phyloP scores from a whole-genome alignment of 768 basidiomycete genomes.

The Tricholoma bakamatsutake region DNA sequence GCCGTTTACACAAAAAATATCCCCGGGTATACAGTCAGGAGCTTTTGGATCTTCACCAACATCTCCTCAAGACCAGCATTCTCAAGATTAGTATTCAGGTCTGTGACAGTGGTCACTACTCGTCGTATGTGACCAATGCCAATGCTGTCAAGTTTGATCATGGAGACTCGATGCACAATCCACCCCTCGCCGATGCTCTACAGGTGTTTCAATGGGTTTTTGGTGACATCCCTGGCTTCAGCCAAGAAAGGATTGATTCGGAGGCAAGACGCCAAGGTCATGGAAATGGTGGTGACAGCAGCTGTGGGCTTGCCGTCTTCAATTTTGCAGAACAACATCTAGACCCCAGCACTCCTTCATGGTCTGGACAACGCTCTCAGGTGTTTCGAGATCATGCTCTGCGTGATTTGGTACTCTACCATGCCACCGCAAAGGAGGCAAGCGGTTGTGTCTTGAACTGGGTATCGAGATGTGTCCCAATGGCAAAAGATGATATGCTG shows the following conservation, averaged over 20 bases:
- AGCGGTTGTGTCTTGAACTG: slow-evolving; percentile 1
- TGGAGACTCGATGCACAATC: slow-evolving; percentile 11
- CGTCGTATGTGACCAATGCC: slow-evolving; percentile 5
- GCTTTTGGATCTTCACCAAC: neutral
- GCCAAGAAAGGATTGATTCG: too few species aligned
- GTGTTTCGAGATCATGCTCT: slow-evolving; percentile 7
- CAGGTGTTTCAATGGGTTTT: slow-evolving; percentile 11
- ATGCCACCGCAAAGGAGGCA: neutral
- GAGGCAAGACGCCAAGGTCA: too few species aligned
- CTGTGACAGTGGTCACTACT: slow-evolving; percentile 10
- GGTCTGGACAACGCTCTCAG: too few species aligned
- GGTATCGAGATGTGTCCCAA: neutral
- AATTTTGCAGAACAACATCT: slow-evolving; percentile 12
- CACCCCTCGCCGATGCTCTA: slow-evolving; percentile 2
- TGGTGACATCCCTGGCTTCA: slow-evolving; percentile 1
- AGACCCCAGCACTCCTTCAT: slow-evolving; percentile 4
- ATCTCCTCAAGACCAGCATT: slow-evolving; percentile 5
- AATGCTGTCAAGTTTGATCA: slow-evolving; percentile 6
- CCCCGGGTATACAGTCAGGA: slow-evolving; percentile 3
- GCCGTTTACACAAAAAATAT: slow-evolving; percentile 1
- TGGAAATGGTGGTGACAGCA: neutral
- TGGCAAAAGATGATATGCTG: neutral
- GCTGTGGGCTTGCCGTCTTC: slow-evolving; percentile 11
- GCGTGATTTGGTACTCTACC: slow-evolving; percentile 6
- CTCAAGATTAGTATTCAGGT: slow-evolving; percentile 4